Conservation (phyloP, 805 yeast species). For the Candida khao-thaluensis region DNA sequence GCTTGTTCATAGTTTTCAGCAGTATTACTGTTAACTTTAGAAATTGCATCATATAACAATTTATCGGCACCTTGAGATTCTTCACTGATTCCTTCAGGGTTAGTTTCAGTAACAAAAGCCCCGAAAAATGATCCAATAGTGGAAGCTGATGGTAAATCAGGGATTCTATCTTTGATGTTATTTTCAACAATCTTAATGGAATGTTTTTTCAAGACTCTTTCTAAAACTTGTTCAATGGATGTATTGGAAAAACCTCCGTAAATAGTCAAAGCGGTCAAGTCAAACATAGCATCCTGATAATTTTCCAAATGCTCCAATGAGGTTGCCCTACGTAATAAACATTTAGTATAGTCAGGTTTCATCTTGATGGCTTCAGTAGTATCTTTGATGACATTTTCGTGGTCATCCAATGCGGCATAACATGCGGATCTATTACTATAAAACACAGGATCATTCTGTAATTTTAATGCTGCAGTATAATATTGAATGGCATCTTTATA, state of each 20-base stretch:
- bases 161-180: conserved; percentile 49
- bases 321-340: conserved; percentile 88
- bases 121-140: conserved; percentile 84
- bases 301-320: conserved; percentile 82
- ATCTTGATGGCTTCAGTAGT: conserved; percentile 81
- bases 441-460: conserved; percentile 82
- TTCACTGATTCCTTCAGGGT: conserved; percentile 49
- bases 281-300: conserved; percentile 85
- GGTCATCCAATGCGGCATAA: conserved; percentile 76
- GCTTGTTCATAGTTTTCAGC: conserved; percentile 63
- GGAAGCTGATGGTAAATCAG: conserved; percentile 75
- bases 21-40: conserved; percentile 50
- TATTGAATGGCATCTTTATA: conserved; percentile 74
- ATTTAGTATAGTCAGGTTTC: conserved; percentile 89
- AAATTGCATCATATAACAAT: conserved; percentile 64
- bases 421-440: conserved; percentile 97
- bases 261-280: conserved; percentile 83
- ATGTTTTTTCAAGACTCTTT: conserved; percentile 79
- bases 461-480: conserved; percentile 73
- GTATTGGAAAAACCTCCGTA: conserved; percentile 80
- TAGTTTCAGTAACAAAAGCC: conserved; percentile 65
- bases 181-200: conserved; percentile 71
- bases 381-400: conserved; percentile 83
- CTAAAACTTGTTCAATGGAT: conserved; percentile 75
- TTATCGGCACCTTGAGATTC: conserved; percentile 61